A percentile compares a stretch with the other conserved stretches of the same genome.
Conservation (phyloP, 1,139 yeast species). For the Williopsis jadinii region DNA sequence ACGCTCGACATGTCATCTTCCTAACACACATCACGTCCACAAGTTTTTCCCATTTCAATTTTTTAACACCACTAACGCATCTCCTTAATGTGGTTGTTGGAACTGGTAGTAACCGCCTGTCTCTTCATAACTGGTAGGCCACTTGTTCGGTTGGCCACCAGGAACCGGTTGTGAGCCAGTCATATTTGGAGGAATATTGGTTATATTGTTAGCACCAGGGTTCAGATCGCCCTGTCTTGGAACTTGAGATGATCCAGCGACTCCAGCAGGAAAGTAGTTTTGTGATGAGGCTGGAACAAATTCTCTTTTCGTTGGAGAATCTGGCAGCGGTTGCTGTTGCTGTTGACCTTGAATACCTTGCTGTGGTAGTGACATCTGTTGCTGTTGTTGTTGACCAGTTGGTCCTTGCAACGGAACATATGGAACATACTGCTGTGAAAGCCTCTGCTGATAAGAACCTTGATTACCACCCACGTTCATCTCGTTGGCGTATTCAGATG, state of each 20-base stretch:
- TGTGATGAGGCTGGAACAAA: neutral
- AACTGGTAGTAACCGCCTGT: neutral
- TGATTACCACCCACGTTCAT: constrained; percentile 1
- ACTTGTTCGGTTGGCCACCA: neutral
- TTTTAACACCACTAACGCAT: no score
- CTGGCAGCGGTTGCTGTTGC: neutral
- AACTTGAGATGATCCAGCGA: neutral
- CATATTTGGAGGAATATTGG: no score
- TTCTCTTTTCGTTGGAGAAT: neutral
- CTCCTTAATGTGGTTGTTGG: neutral
- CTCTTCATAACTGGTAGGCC: neutral
- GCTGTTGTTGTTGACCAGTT: neutral
- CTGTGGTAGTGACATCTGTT: neutral
- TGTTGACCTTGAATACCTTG: neutral
- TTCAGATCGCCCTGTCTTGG: neutral
- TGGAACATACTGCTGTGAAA: neutral
- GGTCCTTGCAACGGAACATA: constrained; percentile 1
- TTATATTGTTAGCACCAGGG: no score
- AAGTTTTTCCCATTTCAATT: no score
- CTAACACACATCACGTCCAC: no score
- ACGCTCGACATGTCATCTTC: no score
- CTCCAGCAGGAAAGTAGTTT: neutral
- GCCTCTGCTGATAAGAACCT: neutral
- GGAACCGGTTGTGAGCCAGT: no score
- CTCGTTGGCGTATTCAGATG: constrained; percentile 3